phyloP scores from a whole-genome alignment of 2,329 filamentous ascomycete species.

The Fusarium dimerum region DNA sequence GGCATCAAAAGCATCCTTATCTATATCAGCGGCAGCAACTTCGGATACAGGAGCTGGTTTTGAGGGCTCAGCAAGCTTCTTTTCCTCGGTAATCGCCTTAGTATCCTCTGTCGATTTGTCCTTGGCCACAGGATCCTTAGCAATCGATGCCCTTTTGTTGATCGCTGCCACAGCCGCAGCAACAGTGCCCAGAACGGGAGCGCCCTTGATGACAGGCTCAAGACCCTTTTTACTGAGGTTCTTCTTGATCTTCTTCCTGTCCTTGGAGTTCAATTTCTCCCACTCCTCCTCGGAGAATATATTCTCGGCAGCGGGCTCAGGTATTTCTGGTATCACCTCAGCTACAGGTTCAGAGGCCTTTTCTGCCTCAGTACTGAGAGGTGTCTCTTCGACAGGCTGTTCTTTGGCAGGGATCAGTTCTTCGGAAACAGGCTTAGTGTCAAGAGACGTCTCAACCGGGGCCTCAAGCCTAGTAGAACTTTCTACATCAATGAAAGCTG shows the following conservation, averaged over 20 bases:
- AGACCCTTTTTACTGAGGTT: conserved; percentile 25
- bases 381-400: too few relatives aligned
- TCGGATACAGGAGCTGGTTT: background rate
- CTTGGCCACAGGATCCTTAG: background rate
- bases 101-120: background rate
- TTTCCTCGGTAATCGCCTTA: background rate
- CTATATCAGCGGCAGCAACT: conserved; percentile 3
- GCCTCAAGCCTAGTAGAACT: too few relatives aligned
- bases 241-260: conserved; percentile 27
- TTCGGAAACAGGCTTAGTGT: too few relatives aligned
- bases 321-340: conserved; percentile 1
- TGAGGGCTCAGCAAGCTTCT: background rate
- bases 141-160: background rate
- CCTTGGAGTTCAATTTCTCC: conserved; percentile 19
- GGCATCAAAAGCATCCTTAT: conserved; percentile 18
- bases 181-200: background rate
- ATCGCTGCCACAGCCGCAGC: background rate
- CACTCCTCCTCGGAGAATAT: conserved; percentile 25
- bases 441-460: too few relatives aligned
- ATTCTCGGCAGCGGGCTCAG: conserved; percentile 15
- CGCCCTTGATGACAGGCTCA: conserved; percentile 18
- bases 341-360: background rate
- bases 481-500: too few relatives aligned
- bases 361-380: background rate
- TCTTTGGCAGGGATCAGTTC: too few relatives aligned